These are phyloP conservation scores for Leishmania martiniquensis DNA, from an alignment of 208 protist species.

Conservation along the genomic window DNA sequence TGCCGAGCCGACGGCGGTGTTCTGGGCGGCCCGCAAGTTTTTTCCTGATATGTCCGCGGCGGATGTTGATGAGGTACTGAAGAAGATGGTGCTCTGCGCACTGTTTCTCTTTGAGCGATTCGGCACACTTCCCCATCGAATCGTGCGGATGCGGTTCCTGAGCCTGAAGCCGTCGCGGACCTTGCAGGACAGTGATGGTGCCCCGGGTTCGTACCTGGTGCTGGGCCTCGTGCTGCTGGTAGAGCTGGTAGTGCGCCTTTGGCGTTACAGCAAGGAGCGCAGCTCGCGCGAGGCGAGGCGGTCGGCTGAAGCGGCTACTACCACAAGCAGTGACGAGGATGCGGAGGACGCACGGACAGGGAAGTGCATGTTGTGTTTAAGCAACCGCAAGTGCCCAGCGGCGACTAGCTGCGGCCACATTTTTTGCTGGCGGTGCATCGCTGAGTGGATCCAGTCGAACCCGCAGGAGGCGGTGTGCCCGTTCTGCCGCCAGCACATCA, in stretches of 20 bases:
- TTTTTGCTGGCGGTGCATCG: constrained; percentile 90
- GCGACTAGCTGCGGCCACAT: constrained; percentile 86
- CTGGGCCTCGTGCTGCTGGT: constrained; percentile 73
- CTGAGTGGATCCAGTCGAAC: constrained; percentile 86
- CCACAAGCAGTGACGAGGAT: constrained; percentile 52
- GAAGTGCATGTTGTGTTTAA: constrained; percentile 89
- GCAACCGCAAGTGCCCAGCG: constrained; percentile 74
- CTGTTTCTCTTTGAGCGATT: constrained; percentile 88
- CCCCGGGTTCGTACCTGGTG: constrained; percentile 62
- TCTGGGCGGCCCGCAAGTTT: constrained; percentile 48
- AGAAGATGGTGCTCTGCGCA: constrained; percentile 47
- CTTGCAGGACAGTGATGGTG: constrained; percentile 59
- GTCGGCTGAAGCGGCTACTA: constrained; percentile 11
- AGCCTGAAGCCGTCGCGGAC: constrained; percentile 68
- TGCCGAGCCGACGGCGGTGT: constrained; percentile 55
- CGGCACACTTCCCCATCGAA: constrained; percentile 70
- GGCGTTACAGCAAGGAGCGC: constrained; percentile 49
- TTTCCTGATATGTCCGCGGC: constrained; percentile 64
- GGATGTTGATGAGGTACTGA: constrained; percentile 66
- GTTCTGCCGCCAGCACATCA: constrained; percentile 88
- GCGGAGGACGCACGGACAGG: constrained; percentile 45
- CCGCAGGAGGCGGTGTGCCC: constrained; percentile 77
- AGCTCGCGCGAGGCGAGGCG: constrained; percentile 13
- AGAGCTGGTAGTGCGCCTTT: constrained; percentile 80
- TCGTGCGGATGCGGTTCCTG: constrained; percentile 67